Percentiles rank a stretch among this genome's conserved stretches.
These are phyloP conservation scores for Parasarocladium wereldwijsianum DNA, from an alignment of 2,329 filamentous ascomycete genomes.

Conservation along the genomic window DNA sequence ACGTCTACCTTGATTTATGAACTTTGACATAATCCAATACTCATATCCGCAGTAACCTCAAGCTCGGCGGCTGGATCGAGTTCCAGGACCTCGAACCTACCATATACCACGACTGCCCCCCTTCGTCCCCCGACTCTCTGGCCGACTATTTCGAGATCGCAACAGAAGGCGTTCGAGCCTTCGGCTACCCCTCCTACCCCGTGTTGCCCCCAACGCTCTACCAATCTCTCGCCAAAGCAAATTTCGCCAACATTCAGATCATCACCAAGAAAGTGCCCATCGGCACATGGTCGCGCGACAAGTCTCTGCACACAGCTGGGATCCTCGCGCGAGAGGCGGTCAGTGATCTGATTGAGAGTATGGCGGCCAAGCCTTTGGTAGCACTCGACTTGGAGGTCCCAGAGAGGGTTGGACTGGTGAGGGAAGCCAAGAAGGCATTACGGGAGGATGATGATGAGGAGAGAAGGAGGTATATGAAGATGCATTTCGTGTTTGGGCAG, in stretches of 20 bases:
- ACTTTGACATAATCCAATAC: neutral
- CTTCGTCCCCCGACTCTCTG: constrained; percentile 24
- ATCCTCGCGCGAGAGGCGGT: constrained; percentile 28
- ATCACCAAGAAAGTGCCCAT: constrained; percentile 29
- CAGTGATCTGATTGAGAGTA: constrained; percentile 24
- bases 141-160: constrained; percentile 17
- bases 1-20: constrained; percentile 5
- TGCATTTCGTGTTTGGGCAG: constrained; percentile 27
- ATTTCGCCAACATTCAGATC: constrained; percentile 28
- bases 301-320: constrained; percentile 24
- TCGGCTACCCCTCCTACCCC: constrained; percentile 24
- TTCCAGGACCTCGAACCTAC: constrained; percentile 29
- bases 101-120: constrained; percentile 27
- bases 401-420: constrained; percentile 19
- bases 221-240: constrained; percentile 20
- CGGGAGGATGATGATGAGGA: constrained; percentile 14
- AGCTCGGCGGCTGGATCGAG: constrained; percentile 36
- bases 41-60: constrained; percentile 18
- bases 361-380: constrained; percentile 25
- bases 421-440: constrained; percentile 17
- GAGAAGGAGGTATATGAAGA: constrained; percentile 28
- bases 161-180: constrained; percentile 16
- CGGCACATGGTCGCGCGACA: constrained; percentile 27
- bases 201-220: constrained; percentile 16
- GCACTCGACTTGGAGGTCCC: constrained; percentile 19